Evolutionary conservation across 352 stramenopile species (phyloP), one percentile per base, ranked within the genome.

Genomic region (Globisporangium okanoganense): DNA sequence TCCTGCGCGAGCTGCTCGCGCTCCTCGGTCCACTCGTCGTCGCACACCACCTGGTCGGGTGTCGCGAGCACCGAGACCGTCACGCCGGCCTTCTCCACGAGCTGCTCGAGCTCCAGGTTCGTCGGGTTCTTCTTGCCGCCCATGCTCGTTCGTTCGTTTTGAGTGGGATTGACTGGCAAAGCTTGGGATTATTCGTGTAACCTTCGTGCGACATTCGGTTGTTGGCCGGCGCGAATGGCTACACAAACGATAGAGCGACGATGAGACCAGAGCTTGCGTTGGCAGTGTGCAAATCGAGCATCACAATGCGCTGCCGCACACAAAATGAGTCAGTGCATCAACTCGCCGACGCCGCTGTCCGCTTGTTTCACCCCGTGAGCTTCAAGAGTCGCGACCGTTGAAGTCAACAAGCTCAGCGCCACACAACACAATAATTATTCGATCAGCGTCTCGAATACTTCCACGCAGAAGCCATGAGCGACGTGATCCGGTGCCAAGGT

Each of bases 1-100:
- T 88, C 77, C 40, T 73, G 69, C 29, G 86, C 86, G 47, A 94
- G 73, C 24, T 62, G 70, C 71, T 91, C 80, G 43, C 86, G 86
- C 68, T 95, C 82, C 50, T 84, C 69, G 7, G 82, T 94, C 86
- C 86, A 95, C 71, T 84, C 80, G 49, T 95, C 86, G 43, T 94
- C 84, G 52, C 78, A 89, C 33, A 93, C 79, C 38, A 95, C 64
- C 44, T 66, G 62, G 29, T 87, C 63, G 5, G 77, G 76, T 45
- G 90, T 82, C 61, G 86, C 69, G 50, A 90, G 74, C 54, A 95
- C 72, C 54, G 73, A 67, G 44, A 88, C 89, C 38, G 58, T 67
- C 35, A 90, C 76, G 59, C 85, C 85, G 22, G 85, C 78, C 61
- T 85, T 78, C 69, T 84, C 78, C 61, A 93, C 85, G 45, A 95